Conservation (phyloP, 1,284 basidiomycete genomes). For the Cryptococcus sp. region DNA sequence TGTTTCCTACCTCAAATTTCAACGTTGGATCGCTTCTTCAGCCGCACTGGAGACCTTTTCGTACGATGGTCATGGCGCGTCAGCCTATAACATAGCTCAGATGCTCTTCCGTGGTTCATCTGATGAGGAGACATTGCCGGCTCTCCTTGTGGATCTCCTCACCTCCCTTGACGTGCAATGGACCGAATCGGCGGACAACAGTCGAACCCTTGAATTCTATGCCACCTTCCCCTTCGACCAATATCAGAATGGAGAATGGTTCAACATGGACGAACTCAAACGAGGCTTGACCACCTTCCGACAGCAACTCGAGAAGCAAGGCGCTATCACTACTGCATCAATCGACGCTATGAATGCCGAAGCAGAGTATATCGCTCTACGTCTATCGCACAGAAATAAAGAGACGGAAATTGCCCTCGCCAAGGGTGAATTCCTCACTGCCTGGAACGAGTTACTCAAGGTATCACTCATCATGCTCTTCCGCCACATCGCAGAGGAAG, state of each 20-base stretch:
- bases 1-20: conserved; percentile 75
- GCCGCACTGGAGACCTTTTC: conserved; percentile 88
- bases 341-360: conserved; percentile 71
- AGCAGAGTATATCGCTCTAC: conserved; percentile 72
- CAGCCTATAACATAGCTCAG: conserved; percentile 68
- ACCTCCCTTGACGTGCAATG: conserved; percentile 85
- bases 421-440: conserved; percentile 67
- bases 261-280: conserved; percentile 71
- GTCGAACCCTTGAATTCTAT: conserved; percentile 62
- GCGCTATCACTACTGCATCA: conserved; percentile 65
- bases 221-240: conserved; percentile 70
- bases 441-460: conserved; percentile 81
- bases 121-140: conserved; percentile 61
- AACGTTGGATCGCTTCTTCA: conserved; percentile 82
- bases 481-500: conserved; percentile 72
- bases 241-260: conserved; percentile 74
- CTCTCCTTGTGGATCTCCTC: conserved; percentile 82
- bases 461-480: conserved; percentile 82
- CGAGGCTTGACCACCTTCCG: conserved; percentile 65
- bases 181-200: conserved; percentile 66
- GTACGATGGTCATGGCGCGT: conserved; percentile 74
- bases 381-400: conserved; percentile 82
- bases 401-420: conserved; percentile 75
- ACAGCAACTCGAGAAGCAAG: conserved; percentile 66
- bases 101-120: conserved; percentile 65